Evolutionary conservation across 192 early-diverging fungal genomes (phyloP).

Genomic region (Linnemannia schmuckeri): DNA sequence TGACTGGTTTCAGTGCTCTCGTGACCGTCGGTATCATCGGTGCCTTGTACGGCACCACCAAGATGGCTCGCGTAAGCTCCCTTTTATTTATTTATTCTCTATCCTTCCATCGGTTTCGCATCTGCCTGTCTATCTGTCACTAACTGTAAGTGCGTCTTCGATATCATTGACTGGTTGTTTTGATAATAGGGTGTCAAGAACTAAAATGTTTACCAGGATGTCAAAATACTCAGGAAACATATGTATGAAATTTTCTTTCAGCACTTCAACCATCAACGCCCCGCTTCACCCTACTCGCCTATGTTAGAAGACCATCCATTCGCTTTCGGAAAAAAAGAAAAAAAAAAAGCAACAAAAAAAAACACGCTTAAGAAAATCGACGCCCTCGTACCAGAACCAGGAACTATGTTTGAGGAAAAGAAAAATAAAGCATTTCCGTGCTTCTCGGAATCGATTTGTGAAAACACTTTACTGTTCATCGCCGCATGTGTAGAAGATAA

Average conservation of each 20-base stretch:
- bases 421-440: not conserved
- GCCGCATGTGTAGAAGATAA: too few relatives aligned
- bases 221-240: not conserved
- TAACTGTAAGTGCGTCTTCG: not conserved
- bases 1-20: conserved; percentile 30
- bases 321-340: not conserved
- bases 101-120: not conserved
- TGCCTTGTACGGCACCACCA: conserved; percentile 49
- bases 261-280: not conserved
- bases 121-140: not conserved
- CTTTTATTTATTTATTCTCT: not conserved
- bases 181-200: conserved; percentile 52
- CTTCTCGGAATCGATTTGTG: conserved; percentile 8
- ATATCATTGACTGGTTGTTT: not conserved
- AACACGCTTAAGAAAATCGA: not conserved
- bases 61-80: conserved; percentile 54
- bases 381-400: not conserved
- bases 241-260: not conserved
- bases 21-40: conserved; percentile 37
- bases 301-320: not conserved
- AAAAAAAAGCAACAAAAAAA: not conserved
- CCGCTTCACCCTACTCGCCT: not conserved
- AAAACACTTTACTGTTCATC: not conserved
- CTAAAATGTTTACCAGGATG: conserved; percentile 13
- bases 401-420: not conserved